Base-by-base conservation (phyloP, 768 basidiomycete genomes). In the Lyophyllum atratum region DNA sequence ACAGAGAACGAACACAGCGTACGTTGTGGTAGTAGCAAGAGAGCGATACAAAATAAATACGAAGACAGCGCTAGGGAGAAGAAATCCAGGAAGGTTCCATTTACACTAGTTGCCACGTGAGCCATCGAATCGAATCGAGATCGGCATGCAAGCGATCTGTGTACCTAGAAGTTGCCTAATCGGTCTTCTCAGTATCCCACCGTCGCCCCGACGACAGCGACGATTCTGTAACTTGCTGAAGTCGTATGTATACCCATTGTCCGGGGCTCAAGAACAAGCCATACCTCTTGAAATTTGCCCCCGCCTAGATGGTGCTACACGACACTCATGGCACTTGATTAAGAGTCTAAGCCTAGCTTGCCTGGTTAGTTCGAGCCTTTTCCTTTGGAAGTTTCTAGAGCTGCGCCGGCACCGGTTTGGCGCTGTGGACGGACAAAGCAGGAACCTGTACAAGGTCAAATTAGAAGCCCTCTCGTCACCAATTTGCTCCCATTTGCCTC, bases 41-140 rank as follows among this genome's bases (percentile, higher is more conserved):
- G 57, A 61, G 55, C 29, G 49, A 63, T 56, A 61, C 58, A 66
- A 63, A 63, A 63, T 62, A 65, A 61, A 67, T 62, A 65, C 54
- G 52, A 61, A 58, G 55, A 40, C 50, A 55, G 49, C 44, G 10
- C 21, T 52, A 61, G 45, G 49, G 51, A 55, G 55, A 59, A 62
- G 60, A 62, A 66, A 66, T 58, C 57, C 33, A 59, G 40, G 56
- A 63, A 66, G 55, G 54, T 67, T 67, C 66, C 57, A 66, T 67
- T 62, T 59, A 54, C 56, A 54, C 53, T 59, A 40, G 49, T 50
- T n/a, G 54, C 54, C 65, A 67, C 66, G 66, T 67, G 66, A 66
- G 49, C 25, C 37, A 54, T 58, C 56, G n/a, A 34, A 64, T 64
- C 66, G 15, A 26, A 61, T 63, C 66, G 59, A 61, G 61, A 65